phyloP scores from a whole-genome alignment of 2,329 filamentous ascomycete species.

The Pestalotiopsis sp. region DNA sequence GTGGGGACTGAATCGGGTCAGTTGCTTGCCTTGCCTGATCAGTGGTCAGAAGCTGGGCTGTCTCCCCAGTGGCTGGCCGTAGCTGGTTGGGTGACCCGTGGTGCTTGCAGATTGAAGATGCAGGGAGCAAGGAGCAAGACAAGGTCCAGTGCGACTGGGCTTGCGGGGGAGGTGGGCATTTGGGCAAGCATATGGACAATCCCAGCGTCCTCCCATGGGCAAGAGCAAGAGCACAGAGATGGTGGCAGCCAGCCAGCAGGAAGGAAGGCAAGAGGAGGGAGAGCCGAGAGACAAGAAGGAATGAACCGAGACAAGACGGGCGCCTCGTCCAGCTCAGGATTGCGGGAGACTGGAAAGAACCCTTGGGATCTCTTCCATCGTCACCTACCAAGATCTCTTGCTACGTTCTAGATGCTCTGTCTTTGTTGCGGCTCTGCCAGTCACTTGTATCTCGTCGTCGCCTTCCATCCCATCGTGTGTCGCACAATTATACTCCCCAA shows the following conservation, averaged over 20 bases:
- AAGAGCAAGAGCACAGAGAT: background rate
- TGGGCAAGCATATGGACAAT: background rate
- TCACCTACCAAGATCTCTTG: too few relatives aligned
- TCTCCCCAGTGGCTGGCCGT: conserved; percentile 2
- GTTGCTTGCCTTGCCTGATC: background rate
- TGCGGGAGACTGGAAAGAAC: background rate
- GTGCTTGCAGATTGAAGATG: conserved; percentile 1
- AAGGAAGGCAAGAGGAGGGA: background rate
- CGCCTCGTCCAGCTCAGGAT: background rate
- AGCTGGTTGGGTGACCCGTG: background rate
- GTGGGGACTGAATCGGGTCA: background rate
- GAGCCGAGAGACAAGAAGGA: background rate
- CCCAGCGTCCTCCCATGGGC: background rate
- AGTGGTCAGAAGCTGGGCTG: conserved; percentile 2
- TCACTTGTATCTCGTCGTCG: too few relatives aligned
- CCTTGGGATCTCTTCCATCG: too few relatives aligned
- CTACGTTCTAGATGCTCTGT: too few relatives aligned
- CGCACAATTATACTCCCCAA: background rate
- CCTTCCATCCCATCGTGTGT: too few relatives aligned
- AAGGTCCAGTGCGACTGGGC: background rate
- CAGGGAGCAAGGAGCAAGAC: background rate
- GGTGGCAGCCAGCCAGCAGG: background rate
- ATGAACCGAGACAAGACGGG: background rate
- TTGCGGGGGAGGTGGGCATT: background rate
- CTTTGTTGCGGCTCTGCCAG: too few relatives aligned